Percentiles rank a stretch among this genome's conserved stretches.
phyloP scores from a whole-genome alignment of 768 basidiomycete species.

The Kwoniella sp. region DNA sequence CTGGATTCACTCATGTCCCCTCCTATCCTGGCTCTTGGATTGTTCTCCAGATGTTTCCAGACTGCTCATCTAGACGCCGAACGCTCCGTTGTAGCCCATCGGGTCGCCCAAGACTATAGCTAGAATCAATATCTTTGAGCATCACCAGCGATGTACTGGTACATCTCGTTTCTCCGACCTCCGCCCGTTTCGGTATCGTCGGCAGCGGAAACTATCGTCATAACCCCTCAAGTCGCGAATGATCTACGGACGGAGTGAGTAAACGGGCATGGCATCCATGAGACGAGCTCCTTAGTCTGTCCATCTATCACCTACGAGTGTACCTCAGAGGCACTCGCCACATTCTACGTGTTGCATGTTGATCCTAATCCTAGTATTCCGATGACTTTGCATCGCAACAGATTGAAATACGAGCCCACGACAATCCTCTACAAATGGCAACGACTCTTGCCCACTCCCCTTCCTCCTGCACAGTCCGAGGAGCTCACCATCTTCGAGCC shows the following conservation, averaged over 20 bases:
- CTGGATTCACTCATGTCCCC: neutral
- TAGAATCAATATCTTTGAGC: neutral
- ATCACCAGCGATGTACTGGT: conserved; percentile 71
- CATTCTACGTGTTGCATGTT: too few relatives aligned
- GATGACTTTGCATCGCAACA: conserved; percentile 15
- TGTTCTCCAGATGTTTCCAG: too few relatives aligned
- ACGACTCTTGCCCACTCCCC: conserved; percentile 15
- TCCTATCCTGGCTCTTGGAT: too few relatives aligned
- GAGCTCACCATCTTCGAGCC: conserved; percentile 76
- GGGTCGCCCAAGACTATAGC: too few relatives aligned
- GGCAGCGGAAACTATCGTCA: conserved; percentile 57
- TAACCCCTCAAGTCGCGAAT: conserved; percentile 85
- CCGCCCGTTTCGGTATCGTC: conserved; percentile 65
- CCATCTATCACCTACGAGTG: too few relatives aligned
- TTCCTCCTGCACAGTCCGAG: conserved; percentile 24
- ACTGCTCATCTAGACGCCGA: too few relatives aligned
- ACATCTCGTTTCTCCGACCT: conserved; percentile 84
- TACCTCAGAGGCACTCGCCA: too few relatives aligned
- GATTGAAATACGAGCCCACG: conserved; percentile 60
- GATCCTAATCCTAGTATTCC: too few relatives aligned
- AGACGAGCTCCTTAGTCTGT: too few relatives aligned
- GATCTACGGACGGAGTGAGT: conserved; percentile 78
- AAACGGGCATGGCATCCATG: conserved; percentile 5
- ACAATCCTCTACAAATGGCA: conserved; percentile 77
- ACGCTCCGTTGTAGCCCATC: too few relatives aligned